Evolutionary conservation across 2,329 filamentous ascomycete species (phyloP).

Genomic region (Fusarium sp.): DNA sequence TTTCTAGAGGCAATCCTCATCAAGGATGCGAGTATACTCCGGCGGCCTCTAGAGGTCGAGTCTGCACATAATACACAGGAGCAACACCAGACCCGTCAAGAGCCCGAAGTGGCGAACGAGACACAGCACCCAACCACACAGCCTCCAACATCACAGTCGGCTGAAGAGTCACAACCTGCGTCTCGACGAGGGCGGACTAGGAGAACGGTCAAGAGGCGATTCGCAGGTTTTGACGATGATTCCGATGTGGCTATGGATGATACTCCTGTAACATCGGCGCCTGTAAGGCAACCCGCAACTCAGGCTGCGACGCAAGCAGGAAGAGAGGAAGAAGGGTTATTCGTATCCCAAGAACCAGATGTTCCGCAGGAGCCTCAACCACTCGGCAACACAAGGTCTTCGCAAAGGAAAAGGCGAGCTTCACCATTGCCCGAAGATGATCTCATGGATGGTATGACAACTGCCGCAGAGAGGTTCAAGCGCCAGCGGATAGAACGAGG

Average conservation of each 20-base stretch:
- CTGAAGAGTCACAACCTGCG: slow-evolving; percentile 41
- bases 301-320: not conserved
- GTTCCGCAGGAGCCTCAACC: slow-evolving; percentile 40
- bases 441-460: slow-evolving; percentile 79
- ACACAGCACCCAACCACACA: slow-evolving; percentile 22
- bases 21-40: slow-evolving; percentile 80
- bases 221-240: slow-evolving; percentile 77
- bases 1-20: slow-evolving; percentile 90
- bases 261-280: slow-evolving; percentile 19
- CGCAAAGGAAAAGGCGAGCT: slow-evolving; percentile 62
- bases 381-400: slow-evolving; percentile 39
- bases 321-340: slow-evolving; percentile 60
- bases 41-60: slow-evolving; percentile 73
- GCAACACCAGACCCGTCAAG: slow-evolving; percentile 13
- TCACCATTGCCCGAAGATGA: slow-evolving; percentile 63
- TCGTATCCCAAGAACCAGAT: slow-evolving; percentile 66
- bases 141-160: slow-evolving; percentile 29
- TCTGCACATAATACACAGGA: slow-evolving; percentile 45
- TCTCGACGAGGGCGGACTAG: slow-evolving; percentile 50
- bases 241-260: slow-evolving; percentile 56
- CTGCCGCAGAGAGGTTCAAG: slow-evolving; percentile 83
- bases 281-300: slow-evolving; percentile 2
- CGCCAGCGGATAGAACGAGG: slow-evolving; percentile 76
- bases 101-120: slow-evolving; percentile 9
- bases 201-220: slow-evolving; percentile 66